Conservation (phyloP, 2,329 filamentous ascomycete species). For the Xylaria sp. region DNA sequence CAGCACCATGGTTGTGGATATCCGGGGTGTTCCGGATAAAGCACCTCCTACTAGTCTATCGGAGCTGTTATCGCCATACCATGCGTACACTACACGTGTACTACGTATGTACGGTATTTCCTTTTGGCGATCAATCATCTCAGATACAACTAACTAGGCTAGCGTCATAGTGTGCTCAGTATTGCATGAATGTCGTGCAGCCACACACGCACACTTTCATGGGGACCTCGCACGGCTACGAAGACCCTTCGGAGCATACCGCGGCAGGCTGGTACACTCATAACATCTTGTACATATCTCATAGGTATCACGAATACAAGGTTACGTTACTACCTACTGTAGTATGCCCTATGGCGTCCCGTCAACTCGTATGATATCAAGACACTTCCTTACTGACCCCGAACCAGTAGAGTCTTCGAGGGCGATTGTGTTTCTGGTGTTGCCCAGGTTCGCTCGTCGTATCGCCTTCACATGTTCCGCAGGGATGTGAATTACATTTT, state of each 20-base stretch:
- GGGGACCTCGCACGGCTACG: not conserved
- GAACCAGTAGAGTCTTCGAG: not conserved
- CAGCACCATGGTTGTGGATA: slow-evolving; percentile 24
- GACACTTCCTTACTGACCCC: not conserved
- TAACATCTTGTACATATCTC: slow-evolving; percentile 7
- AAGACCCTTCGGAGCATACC: slow-evolving; percentile 7
- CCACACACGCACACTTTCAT: slow-evolving; percentile 1
- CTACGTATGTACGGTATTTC: not conserved
- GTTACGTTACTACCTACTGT: slow-evolving; percentile 9
- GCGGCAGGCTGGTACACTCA: slow-evolving; percentile 16
- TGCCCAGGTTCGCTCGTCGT: not conserved
- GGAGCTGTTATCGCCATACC: no score
- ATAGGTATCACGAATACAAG: not conserved
- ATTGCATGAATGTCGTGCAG: slow-evolving; percentile 31
- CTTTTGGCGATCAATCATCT: not conserved
- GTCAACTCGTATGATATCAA: slow-evolving; percentile 2
- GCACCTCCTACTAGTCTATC: no score
- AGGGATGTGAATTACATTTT: not conserved
- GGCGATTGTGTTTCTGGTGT: not conserved
- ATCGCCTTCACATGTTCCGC: not conserved
- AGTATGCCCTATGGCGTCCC: slow-evolving; percentile 16
- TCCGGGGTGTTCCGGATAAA: slow-evolving; percentile 5
- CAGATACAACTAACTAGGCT: not conserved
- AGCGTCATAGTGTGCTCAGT: slow-evolving; percentile 1
- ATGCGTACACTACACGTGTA: not conserved